Evolutionary conservation across 2,329 filamentous ascomycete species (phyloP), one percentile per base, ranked within the genome.

Genomic region (Cladosporium colombiae): DNA sequence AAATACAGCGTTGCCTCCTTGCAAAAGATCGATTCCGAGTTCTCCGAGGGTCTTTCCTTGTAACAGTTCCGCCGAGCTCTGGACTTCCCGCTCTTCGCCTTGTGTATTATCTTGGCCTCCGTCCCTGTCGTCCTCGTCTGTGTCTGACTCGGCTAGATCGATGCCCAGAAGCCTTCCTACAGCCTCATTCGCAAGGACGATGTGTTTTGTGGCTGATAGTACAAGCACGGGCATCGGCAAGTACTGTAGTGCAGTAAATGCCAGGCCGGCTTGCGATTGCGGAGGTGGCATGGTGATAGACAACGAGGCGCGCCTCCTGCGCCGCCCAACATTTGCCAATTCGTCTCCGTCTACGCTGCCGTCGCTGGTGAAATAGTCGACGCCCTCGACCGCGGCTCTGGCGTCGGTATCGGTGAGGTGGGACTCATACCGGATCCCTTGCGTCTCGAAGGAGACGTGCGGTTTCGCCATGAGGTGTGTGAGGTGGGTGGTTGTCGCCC

Each of bases 131-230:
- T 72, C 68, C 1, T 40, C 21, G 2, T 44, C 35, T 18, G 25
- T 6, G 2, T 59, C 56, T 46, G 35, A 18, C 1, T 56, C 31
- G 5, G 66, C 67, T 4, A 80, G 76, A 29, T 86, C 81, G 58
- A 91, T 81, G 4, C 87, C 88, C 25, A 93, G 78, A 71, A 93
- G 78, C 64, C 86, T 83, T 1, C 87, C 89, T 85, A 92, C 89
- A 23, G 91, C 88, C 70, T 92, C 89, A 71, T 93, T 93, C 35
- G 89, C 90, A 49, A 93, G 77, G 1, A 91, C 83, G 3, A 93
- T 84, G 0, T 88, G 90, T 77, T 92, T 93, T 33, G 85, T 73
- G 40, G 83, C 86, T 60, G 88, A 89, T 40, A 93, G 79, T 1
- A 93, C 86, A 40, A 93, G 76, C 5, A 91, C 76, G 0, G 91